Evolutionary conservation across 768 basidiomycete species (phyloP), one percentile per base, ranked within the genome.

Genomic region (Daedaleopsis sinensis): DNA sequence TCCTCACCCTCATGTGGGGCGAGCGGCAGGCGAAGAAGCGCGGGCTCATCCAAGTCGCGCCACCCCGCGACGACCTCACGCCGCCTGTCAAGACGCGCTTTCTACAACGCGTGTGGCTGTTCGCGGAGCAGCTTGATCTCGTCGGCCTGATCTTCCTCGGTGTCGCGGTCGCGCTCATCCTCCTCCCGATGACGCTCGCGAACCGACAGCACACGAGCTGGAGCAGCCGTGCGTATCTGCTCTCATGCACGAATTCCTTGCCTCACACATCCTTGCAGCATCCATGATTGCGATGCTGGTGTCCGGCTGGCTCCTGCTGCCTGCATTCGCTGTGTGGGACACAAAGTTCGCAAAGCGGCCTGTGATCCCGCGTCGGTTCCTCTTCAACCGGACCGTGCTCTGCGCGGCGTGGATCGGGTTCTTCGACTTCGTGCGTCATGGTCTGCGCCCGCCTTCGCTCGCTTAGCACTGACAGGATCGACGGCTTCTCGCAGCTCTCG

Each of bases 401-500:
- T n/a, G n/a, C n/a, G n/a, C n/a, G n/a, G n/a, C n/a, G 7, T 67
- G 63, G 64, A 67, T 71, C 59, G 68, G 67, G 36, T 67, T 71
- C 62, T 67, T 69, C 49, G 68, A 70, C 64, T 66, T 71, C 38
- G 64, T 42, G 56, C 61, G 63, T 67, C 5, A 47, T 32, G n/a
- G n/a, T n/a, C n/a, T n/a, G n/a, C n/a, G 8, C 10, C n/a, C 15
- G 16, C 21, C 19, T 59, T 21, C n/a, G 60, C 59, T 21, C n/a
- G 60, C 10, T 66, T 68, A 61, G 66, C 53, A 35, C 52, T 58
- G 36, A 71, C 38, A 8, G 52, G n/a, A 23, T 10, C 18, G 18
- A 2, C 13, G 39, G 39, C 5, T 42, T 18, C 11, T 19, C 27
- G 6, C 52, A 87, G 85, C 66, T 83, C 62, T 84, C 85, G 5